Evolutionary conservation across 768 basidiomycete genomes (phyloP).

Genomic region (Naganishia randhawae): DNA sequence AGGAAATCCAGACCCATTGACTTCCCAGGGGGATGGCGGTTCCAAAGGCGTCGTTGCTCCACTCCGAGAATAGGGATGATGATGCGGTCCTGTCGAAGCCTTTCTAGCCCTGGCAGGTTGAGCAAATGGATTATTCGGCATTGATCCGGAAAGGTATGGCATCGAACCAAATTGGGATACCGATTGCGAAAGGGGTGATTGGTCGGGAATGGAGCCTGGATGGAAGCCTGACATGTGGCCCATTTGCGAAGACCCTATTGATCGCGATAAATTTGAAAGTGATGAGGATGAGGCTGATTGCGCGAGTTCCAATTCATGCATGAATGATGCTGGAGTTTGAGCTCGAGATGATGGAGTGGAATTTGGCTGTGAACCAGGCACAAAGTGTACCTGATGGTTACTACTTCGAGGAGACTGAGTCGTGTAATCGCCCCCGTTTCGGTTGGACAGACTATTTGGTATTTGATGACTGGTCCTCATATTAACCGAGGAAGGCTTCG

Average conservation of each 20-base stretch:
- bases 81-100: slow-evolving; percentile 15
- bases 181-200: slow-evolving; percentile 8
- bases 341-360: slow-evolving; percentile 8
- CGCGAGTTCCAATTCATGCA: slow-evolving; percentile 5
- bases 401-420: slow-evolving; percentile 3
- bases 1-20: slow-evolving; percentile 15
- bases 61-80: slow-evolving; percentile 29
- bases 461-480: not conserved
- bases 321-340: slow-evolving; percentile 4
- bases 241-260: slow-evolving; percentile 2
- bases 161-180: not conserved
- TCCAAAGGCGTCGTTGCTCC: slow-evolving; percentile 23
- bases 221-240: not conserved
- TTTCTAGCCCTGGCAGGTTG: slow-evolving; percentile 20
- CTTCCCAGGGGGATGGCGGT: slow-evolving; percentile 27
- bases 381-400: slow-evolving; percentile 8
- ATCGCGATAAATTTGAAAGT: slow-evolving; percentile 11
- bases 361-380: slow-evolving; percentile 6
- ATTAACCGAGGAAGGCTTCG: not conserved
- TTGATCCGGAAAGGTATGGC: slow-evolving; percentile 14
- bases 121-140: slow-evolving; percentile 14
- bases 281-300: not conserved
- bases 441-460: not conserved
- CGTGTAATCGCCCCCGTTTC: not conserved
- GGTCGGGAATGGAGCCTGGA: not conserved